These are phyloP conservation scores for Syzygium jambos DNA, from an alignment of 345 rosid species.

Conservation along the genomic window DNA sequence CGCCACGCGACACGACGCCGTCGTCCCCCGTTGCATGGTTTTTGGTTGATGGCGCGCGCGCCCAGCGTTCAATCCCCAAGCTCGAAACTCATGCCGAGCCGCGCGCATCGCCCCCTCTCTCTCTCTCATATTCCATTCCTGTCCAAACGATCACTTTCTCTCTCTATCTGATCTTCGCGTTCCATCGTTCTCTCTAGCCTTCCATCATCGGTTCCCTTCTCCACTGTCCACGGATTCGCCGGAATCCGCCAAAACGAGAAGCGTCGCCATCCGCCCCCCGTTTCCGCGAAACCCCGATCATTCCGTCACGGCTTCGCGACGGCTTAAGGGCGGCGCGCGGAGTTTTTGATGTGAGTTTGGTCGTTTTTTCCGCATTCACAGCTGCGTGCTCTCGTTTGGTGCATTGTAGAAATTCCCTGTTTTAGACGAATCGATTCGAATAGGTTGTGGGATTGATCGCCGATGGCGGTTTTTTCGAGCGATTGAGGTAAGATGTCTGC, in stretches of 20 bases:
- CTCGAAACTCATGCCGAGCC: slow-evolving; percentile 6
- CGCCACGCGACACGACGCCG: not conserved
- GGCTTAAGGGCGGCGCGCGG: not conserved
- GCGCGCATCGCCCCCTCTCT: slow-evolving; percentile 5
- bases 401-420: not conserved
- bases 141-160: not conserved
- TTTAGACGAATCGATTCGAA: not conserved
- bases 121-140: not conserved
- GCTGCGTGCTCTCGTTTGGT: not conserved
- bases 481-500: not conserved
- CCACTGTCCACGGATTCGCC: not conserved
- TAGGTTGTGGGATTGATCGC: not conserved
- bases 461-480: not conserved
- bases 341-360: too few species aligned
- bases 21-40: not conserved
- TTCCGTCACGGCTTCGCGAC: not conserved
- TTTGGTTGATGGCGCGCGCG: not conserved
- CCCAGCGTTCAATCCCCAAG: not conserved
- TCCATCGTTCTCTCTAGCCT: not conserved
- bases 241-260: not conserved
- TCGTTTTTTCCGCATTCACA: not conserved
- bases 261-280: not conserved
- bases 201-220: not conserved
- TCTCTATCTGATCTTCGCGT: slow-evolving; percentile 1
- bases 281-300: not conserved